phyloP scores from a whole-genome alignment of 352 stramenopile genomes.

The Albugo candida region DNA sequence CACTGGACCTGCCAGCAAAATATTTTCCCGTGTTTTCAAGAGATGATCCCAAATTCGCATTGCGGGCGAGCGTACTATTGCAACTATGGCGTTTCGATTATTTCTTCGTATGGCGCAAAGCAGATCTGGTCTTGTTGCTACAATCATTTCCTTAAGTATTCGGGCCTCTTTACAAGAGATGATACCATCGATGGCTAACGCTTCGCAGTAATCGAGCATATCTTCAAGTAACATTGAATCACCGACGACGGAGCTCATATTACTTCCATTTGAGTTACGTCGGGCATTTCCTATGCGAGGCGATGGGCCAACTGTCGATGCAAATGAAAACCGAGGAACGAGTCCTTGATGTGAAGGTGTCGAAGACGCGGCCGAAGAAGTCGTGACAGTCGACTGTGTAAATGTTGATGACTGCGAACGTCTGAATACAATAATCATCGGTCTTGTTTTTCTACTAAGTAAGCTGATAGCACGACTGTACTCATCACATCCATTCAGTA shows the following conservation, averaged over 20 bases:
- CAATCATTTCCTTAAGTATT: slow-evolving; percentile 60
- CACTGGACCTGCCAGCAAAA: slow-evolving; percentile 56
- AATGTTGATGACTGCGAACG: slow-evolving; percentile 29
- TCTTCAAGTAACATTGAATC: slow-evolving; percentile 47
- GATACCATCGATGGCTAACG: slow-evolving; percentile 23
- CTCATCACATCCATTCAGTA: slow-evolving; percentile 45
- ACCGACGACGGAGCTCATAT: slow-evolving; percentile 25
- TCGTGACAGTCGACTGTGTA: background rate
- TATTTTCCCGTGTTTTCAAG: slow-evolving; percentile 66
- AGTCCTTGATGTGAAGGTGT: slow-evolving; percentile 2
- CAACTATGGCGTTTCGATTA: slow-evolving; percentile 68
- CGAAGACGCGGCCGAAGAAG: background rate
- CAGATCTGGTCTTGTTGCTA: slow-evolving; percentile 48
- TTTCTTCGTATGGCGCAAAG: slow-evolving; percentile 55
- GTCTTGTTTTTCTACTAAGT: slow-evolving; percentile 33
- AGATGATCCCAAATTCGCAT: slow-evolving; percentile 72
- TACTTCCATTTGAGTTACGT: slow-evolving; percentile 21
- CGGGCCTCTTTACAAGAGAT: slow-evolving; percentile 44
- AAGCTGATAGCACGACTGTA: slow-evolving; percentile 69
- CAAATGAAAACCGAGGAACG: slow-evolving; percentile 37
- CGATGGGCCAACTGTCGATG: slow-evolving; percentile 46
- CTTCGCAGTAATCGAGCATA: slow-evolving; percentile 75
- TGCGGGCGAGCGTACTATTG: slow-evolving; percentile 56
- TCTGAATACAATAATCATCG: slow-evolving; percentile 68
- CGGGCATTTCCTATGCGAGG: slow-evolving; percentile 20